Percentiles rank a stretch among this genome's conserved stretches.
Evolutionary conservation across 176 grass and related monocot species (phyloP).

Genomic region (Panicum miliaceum): DNA sequence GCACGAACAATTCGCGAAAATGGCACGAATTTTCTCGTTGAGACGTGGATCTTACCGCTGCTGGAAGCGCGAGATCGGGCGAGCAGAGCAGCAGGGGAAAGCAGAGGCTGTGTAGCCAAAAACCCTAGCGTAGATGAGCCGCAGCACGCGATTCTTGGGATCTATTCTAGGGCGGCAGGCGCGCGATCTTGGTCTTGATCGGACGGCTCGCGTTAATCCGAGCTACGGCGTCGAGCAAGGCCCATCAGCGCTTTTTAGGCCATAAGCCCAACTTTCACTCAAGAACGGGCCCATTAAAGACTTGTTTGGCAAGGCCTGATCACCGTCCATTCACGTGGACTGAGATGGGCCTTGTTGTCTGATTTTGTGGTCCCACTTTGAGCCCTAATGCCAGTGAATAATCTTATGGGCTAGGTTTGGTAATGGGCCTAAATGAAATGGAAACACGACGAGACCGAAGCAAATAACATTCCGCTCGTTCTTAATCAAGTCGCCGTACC

Average conservation of each 20-base stretch:
- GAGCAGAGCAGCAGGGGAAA: background rate
- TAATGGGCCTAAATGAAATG: background rate
- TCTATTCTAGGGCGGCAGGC: too few relatives aligned
- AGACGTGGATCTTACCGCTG: background rate
- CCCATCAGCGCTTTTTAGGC: background rate
- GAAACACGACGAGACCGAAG: background rate
- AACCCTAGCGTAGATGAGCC: background rate
- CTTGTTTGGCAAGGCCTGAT: too few relatives aligned
- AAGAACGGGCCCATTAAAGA: too few relatives aligned
- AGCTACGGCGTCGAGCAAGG: background rate
- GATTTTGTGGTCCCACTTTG: too few relatives aligned
- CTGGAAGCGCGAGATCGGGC: background rate
- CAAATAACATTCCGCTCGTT: background rate
- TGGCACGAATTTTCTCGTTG: too few relatives aligned
- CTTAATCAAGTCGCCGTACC: background rate
- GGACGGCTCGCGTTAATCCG: background rate
- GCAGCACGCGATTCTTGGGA: background rate
- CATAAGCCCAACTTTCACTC: background rate
- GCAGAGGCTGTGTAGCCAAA: background rate
- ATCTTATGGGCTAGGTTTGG: background rate
- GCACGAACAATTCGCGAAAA: background rate
- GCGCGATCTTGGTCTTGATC: background rate
- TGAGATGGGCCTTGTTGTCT: too few relatives aligned
- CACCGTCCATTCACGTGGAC: too few relatives aligned
- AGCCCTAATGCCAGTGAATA: background rate